These are phyloP conservation scores for Aspergillus asperescens DNA, from an alignment of 495 filamentous ascomycete genomes.

Conservation along the genomic window DNA sequence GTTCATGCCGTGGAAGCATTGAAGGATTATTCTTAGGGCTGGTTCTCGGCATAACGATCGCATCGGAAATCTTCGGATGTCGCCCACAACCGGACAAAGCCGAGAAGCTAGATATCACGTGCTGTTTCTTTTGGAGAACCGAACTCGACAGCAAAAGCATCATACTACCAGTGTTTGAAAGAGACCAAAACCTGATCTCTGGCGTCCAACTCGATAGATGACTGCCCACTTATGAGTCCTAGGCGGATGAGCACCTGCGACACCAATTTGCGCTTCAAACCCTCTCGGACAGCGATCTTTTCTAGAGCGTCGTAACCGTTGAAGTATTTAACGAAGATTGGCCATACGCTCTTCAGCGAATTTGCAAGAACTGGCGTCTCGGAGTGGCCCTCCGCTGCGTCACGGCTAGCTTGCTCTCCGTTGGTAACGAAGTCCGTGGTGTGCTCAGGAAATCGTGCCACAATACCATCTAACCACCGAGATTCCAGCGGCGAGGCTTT, in stretches of 20 bases:
- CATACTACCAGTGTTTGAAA: constrained; percentile 41
- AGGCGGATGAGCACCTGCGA: constrained; percentile 55
- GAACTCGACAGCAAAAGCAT: background rate
- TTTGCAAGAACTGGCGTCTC: constrained; percentile 46
- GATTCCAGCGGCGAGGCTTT: constrained; percentile 58
- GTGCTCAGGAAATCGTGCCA: constrained; percentile 47
- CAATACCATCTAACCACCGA: constrained; percentile 68
- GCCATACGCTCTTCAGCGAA: constrained; percentile 51
- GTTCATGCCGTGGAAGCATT: background rate
- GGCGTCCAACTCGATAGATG: constrained; percentile 29
- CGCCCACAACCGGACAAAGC: background rate
- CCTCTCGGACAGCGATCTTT: constrained; percentile 74
- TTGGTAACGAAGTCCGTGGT: constrained; percentile 7
- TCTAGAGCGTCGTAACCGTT: constrained; percentile 85
- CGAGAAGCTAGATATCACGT: constrained; percentile 15
- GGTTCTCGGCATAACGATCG: constrained; percentile 3
- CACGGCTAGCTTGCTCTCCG: constrained; percentile 16
- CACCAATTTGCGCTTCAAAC: constrained; percentile 76
- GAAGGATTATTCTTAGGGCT: constrained; percentile 7
- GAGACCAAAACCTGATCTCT: constrained; percentile 39
- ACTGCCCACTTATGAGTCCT: constrained; percentile 30
- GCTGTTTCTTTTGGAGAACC: background rate
- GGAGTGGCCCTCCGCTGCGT: constrained; percentile 27
- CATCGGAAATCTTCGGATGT: constrained; percentile 18
- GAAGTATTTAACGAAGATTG: constrained; percentile 66